phyloP scores from a whole-genome alignment of 768 basidiomycete genomes.

The Calocybe indica region DNA sequence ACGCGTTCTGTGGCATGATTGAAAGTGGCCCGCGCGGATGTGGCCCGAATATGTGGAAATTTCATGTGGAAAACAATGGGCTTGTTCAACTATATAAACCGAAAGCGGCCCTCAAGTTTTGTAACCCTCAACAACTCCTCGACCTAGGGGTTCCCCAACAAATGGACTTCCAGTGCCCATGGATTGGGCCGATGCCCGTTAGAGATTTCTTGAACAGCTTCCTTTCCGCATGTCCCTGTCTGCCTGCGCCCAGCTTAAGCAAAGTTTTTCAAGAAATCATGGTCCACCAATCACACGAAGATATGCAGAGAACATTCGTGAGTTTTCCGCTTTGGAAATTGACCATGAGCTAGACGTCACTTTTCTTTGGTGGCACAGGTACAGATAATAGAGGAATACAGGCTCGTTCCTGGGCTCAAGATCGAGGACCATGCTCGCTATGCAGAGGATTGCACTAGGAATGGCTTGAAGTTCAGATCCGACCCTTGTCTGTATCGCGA shows the following conservation, averaged over 20 bases:
- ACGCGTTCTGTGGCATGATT: too few relatives aligned
- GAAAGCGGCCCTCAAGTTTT: too few relatives aligned
- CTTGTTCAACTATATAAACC: too few relatives aligned
- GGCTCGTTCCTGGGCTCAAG: conserved; percentile 2
- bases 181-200: conserved; percentile 9
- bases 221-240: background rate
- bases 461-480: background rate
- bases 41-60: too few relatives aligned
- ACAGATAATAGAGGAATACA: background rate
- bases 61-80: too few relatives aligned
- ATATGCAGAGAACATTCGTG: conserved; percentile 7
- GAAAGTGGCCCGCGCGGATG: too few relatives aligned
- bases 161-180: conserved; percentile 1
- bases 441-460: conserved; percentile 1
- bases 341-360: too few relatives aligned
- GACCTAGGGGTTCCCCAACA: too few relatives aligned
- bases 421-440: conserved; percentile 6
- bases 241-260: background rate
- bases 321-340: background rate
- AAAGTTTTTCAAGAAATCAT: background rate
- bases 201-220: conserved; percentile 4
- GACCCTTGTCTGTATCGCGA: conserved; percentile 2
- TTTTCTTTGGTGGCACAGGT: background rate
- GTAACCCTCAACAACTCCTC: too few relatives aligned
- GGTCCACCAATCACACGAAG: background rate